Conservation (phyloP, 2,329 filamentous ascomycete species). For the Trichoderma harzianum region DNA sequence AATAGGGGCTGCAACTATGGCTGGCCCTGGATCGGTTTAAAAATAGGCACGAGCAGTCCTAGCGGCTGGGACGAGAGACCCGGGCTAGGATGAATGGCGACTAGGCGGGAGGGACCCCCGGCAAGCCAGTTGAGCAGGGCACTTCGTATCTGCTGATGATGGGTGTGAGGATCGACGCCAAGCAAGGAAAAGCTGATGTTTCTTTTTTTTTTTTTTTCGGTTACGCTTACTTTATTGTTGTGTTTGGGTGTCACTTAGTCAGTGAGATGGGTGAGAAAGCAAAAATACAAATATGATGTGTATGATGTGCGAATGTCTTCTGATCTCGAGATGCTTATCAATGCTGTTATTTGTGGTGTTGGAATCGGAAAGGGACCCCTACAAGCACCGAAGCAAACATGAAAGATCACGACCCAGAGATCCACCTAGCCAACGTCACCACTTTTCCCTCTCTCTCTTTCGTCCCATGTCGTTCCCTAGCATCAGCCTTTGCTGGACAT, state of each 20-base stretch:
- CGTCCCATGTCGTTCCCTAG: not conserved
- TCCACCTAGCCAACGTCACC: not conserved
- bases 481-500: not conserved
- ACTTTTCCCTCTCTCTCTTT: not conserved
- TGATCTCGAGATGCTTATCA: not conserved
- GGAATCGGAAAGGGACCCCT: not conserved
- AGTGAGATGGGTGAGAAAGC: not conserved
- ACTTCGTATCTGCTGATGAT: conserved; percentile 19
- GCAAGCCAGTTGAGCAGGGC: conserved; percentile 9
- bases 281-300: not conserved
- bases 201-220: not conserved
- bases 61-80: not conserved
- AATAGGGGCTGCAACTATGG: not conserved
- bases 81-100: not conserved
- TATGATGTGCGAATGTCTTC: not conserved
- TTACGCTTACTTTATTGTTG: not conserved
- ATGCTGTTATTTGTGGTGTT: not conserved
- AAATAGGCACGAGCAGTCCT: conserved; percentile 15
- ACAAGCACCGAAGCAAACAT: not conserved
- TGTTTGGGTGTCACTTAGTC: not conserved
- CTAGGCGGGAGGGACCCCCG: not conserved
- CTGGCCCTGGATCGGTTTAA: not conserved
- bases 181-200: not conserved
- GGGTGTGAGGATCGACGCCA: conserved; percentile 16
- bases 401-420: not conserved